Evolutionary conservation across 139 green algal species (phyloP).

Genomic region (Choricystis sp.): DNA sequence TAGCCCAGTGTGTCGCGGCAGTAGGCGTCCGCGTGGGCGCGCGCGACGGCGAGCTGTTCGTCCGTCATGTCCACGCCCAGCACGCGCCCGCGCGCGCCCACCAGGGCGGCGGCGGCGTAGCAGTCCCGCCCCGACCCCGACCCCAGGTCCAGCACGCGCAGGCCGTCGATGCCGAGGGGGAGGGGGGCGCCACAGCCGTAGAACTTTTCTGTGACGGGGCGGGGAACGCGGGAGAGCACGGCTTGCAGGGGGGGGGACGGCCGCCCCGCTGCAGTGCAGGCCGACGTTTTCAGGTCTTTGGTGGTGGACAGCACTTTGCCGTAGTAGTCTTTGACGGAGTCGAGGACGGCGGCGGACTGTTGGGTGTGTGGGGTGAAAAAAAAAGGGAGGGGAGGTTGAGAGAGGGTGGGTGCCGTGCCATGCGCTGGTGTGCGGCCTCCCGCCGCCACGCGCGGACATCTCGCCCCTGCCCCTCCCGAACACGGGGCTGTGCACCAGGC

Average conservation of each 20-base stretch:
- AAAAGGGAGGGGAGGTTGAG: no score
- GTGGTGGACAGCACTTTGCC: conserved; percentile 48
- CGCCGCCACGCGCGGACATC: no score
- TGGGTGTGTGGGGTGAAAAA: no score
- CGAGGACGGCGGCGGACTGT: conserved; percentile 20
- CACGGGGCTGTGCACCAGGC: no score
- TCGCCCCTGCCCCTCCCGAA: no score
- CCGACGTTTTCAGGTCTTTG: conserved; percentile 70
- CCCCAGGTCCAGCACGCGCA: conserved; percentile 60
- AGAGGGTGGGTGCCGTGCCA: no score
- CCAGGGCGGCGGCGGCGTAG: conserved; percentile 79
- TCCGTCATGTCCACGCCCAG: conserved; percentile 93
- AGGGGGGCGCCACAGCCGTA: conserved; percentile 90
- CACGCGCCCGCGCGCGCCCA: conserved; percentile 58
- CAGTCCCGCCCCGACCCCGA: conserved; percentile 80
- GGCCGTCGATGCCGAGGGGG: conserved; percentile 59
- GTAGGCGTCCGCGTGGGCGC: conserved; percentile 47
- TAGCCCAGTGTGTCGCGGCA: conserved; percentile 50
- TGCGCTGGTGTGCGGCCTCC: no score
- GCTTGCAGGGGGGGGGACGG: conserved; percentile 20
- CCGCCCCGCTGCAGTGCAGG: conserved; percentile 56
- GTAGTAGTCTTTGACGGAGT: conserved; percentile 66
- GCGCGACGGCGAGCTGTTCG: conserved; percentile 72
- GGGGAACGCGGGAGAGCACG: conserved; percentile 16
- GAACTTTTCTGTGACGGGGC: conserved; percentile 43